Evolutionary conservation across 1,284 basidiomycete species (phyloP).

Genomic region (Tilletiaria anomala): DNA sequence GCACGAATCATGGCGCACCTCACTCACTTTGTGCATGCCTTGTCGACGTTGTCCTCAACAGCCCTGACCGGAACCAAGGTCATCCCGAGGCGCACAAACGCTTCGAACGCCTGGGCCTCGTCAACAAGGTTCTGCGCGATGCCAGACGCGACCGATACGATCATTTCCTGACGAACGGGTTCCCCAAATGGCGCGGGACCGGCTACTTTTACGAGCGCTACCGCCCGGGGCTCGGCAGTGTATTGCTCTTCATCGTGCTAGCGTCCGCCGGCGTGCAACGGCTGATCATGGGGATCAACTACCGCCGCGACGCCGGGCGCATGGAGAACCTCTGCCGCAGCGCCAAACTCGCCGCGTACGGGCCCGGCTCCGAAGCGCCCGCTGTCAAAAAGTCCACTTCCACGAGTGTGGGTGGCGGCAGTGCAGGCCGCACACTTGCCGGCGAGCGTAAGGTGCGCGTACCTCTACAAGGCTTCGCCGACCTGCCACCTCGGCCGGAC

Average conservation of each 20-base stretch:
- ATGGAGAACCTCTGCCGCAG: constrained; percentile 16
- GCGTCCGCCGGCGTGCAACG: constrained; percentile 12
- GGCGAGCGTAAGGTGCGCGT: constrained; percentile 31
- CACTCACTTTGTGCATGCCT: no score
- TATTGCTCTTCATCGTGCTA: constrained; percentile 16
- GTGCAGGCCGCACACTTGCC: constrained; percentile 1
- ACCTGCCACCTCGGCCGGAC: constrained; percentile 12
- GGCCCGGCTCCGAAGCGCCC: constrained; percentile 8
- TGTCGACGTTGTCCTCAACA: no score
- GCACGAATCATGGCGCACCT: no score
- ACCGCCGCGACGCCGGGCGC: constrained; percentile 14
- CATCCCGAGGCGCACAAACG: constrained; percentile 17
- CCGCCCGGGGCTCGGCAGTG: constrained; percentile 20
- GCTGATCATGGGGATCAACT: constrained; percentile 14
- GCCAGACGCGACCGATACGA: constrained; percentile 34
- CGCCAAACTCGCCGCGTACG: constrained; percentile 24
- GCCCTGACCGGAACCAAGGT: constrained; percentile 32
- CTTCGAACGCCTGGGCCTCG: constrained; percentile 32
- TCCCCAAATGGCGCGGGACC: constrained; percentile 32
- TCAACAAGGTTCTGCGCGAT: constrained; percentile 36
- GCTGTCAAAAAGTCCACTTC: background rate
- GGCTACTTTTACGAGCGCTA: constrained; percentile 35
- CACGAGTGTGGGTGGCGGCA: no score
- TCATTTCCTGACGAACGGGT: constrained; percentile 31
- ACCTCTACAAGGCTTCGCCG: constrained; percentile 18